Base-by-base conservation (phyloP, 1,139 yeast genomes). In the Nakaseomyces sp. region DNA sequence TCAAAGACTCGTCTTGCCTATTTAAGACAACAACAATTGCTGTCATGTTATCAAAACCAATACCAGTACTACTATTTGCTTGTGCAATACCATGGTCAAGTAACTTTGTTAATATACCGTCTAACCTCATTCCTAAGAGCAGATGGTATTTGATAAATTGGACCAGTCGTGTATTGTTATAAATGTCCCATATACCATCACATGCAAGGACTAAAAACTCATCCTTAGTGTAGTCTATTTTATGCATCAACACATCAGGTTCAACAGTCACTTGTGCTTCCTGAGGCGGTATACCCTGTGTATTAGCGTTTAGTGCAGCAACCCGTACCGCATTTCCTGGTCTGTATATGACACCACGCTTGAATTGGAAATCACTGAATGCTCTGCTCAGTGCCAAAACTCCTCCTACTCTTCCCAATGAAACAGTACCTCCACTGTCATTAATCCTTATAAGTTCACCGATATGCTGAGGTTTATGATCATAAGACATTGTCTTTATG, bases 121-220 rank as follows among this genome's bases (percentile, higher is more conserved):
- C 76, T 28, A 82, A 63, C 49, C 69, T 73, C 67, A 79, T 71
- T 1, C 82, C 87, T 33, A 74, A 55, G 1, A 74, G 68, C 41
- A 82, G 62, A 53, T 78, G 75, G 50, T 76, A 75, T 53, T 86
- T 69, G 41, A 83, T 75, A 28, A 75, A 60, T 20, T 68, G 64
- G 1, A 79, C 64, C 42, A 83, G 57, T 43, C 77, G 75, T 42
- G 68, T 70, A 50, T 80, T 79, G 45, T 75, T 76, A 61, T 77
- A 81, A 50, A 87, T 80, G 58, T 82, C 91, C 89, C 88, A 82
- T 28, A 82, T 76, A 18, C 91, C 91, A 63, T 82, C 91, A 55
- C 91, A 81, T 0, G 88, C 89, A 42, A 81, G 56, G 1, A 81
- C 73, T 17, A 81, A 54, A 53, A 81, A 82, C 54, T 81, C 88